phyloP scores from a whole-genome alignment of 768 basidiomycete species.

The Ramaria rubella region DNA sequence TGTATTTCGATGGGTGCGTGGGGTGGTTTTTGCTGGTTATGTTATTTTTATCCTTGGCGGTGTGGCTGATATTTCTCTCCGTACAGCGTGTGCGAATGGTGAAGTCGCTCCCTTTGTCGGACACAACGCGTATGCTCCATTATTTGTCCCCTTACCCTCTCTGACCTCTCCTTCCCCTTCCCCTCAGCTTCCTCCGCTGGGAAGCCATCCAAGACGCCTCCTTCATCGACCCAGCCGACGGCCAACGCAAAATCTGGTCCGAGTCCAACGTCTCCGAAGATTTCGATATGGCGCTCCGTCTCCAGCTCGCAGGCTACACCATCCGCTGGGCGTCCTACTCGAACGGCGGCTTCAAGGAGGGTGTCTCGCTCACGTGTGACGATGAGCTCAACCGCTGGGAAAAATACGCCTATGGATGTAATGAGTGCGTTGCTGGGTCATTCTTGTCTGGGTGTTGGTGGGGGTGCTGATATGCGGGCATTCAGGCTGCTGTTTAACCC shows the following conservation, averaged over 20 bases:
- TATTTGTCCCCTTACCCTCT: neutral
- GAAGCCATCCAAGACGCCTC: conserved; percentile 51
- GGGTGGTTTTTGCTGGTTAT: too few relatives aligned
- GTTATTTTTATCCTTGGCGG: neutral
- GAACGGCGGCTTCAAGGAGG: conserved; percentile 83
- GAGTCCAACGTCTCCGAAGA: conserved; percentile 64
- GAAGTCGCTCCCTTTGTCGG: conserved; percentile 82
- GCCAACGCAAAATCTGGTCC: conserved; percentile 53
- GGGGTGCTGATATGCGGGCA: conserved; percentile 7
- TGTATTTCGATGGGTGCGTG: conserved; percentile 62
- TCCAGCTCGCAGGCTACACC: conserved; percentile 62
- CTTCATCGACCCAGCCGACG: conserved; percentile 45
- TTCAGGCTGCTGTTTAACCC: conserved; percentile 75
- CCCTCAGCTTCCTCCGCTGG: conserved; percentile 49
- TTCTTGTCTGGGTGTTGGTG: neutral
- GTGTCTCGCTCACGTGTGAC: conserved; percentile 81
- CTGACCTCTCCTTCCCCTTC: neutral
- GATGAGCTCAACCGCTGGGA: conserved; percentile 93
- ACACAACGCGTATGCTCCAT: conserved; percentile 58
- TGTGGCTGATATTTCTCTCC: neutral
- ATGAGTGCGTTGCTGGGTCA: neutral
- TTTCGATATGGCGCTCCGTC: conserved; percentile 57
- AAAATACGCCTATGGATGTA: conserved; percentile 65
- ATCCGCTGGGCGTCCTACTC: conserved; percentile 86
- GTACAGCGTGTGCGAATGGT: conserved; percentile 54